Evolutionary conservation across 2,329 filamentous ascomycete species (phyloP), one percentile per base, ranked within the genome.

Genomic region (Mycocentrospora acerina): DNA sequence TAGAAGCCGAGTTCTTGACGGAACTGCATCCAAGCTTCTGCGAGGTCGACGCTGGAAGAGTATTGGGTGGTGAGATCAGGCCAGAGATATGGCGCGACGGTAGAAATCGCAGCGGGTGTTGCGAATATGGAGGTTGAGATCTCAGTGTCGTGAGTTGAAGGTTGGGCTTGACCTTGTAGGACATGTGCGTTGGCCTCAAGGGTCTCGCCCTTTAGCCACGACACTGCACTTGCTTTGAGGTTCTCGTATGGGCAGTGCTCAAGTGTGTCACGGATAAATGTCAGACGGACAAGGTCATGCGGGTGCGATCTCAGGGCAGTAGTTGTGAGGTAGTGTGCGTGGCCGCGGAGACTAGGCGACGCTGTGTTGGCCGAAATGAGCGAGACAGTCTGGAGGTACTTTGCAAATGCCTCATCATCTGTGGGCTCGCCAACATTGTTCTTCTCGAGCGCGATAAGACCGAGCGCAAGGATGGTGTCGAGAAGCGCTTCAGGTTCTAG

Each of bases 201-300:
- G 0, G 79, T 76, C 53, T 82, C 80, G 27, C 78, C 71, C 53
- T 81, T 82, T 24, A 82, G 65, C 80, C 80, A 83, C 24, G 75
- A 73, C 4, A 83, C 73, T 3, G 79, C 79, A 28, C 73, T 75
- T 24, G 78, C 76, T 51, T 78, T 79, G 25, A 79, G 71, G 12
- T 77, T 76, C 30, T 75, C 71, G 41, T 78, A 74, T 0, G 71
- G 70, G 13, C 76, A 76, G 33, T 80, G 70, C 45, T 79, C 74
- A 3, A 82, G 65, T 3, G 78, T 76, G 29, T 75, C 74, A 4
- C 72, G 70, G 36, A 81, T 78, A 47, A 81, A 72, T 4, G 74
- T 74, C 22, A 79, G 68, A 3, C 78, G 72, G 1, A 72, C 71
- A 6, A 70, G 54, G 18, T 75, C 70, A 8, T 76, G 75, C 4